Evolutionary conservation across 495 filamentous ascomycete genomes (phyloP).

Genomic region (Chaetomidium leptoderma): DNA sequence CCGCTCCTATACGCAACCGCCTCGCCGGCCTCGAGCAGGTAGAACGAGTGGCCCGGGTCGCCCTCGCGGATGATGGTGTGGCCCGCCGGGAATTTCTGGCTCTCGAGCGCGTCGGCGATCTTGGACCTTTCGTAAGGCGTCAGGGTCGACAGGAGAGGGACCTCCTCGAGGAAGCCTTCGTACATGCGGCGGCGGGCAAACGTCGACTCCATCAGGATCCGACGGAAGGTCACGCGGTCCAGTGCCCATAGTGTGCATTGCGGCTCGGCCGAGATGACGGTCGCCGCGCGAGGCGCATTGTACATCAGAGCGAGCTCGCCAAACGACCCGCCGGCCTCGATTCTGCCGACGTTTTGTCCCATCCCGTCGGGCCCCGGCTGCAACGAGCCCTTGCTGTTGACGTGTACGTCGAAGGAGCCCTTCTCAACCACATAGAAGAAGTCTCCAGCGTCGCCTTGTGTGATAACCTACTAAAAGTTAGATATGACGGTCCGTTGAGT

Average conservation of each 20-base stretch:
- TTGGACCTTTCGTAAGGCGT: conserved; percentile 91
- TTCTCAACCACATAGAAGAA: conserved; percentile 97
- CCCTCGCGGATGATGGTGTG: conserved; percentile 85
- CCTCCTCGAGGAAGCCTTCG: conserved; percentile 95
- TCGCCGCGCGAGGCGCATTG: conserved; percentile 95
- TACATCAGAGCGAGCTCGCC: conserved; percentile 98
- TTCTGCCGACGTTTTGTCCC: conserved; percentile 76
- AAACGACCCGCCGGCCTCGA: conserved; percentile 89
- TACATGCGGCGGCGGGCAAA: conserved; percentile 96
- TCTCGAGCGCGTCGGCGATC: conserved; percentile 93
- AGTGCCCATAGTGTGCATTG: conserved; percentile 85
- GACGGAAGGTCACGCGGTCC: conserved; percentile 93
- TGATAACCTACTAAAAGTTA: conserved; percentile 62
- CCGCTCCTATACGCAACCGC: conserved; percentile 77
- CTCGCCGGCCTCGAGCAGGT: conserved; percentile 82
- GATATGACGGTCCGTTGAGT: background rate
- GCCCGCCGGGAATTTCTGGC: conserved; percentile 76
- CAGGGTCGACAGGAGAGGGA: conserved; percentile 77
- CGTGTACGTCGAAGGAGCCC: conserved; percentile 85
- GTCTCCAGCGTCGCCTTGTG: conserved; percentile 91
- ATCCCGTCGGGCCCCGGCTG: conserved; percentile 80
- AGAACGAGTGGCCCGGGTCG: conserved; percentile 88
- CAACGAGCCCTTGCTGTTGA: conserved; percentile 73
- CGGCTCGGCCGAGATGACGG: conserved; percentile 77
- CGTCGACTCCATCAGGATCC: conserved; percentile 96